These are phyloP conservation scores for Stachybotrys chartarum DNA, from an alignment of 2,329 filamentous ascomycete genomes.

Conservation along the genomic window DNA sequence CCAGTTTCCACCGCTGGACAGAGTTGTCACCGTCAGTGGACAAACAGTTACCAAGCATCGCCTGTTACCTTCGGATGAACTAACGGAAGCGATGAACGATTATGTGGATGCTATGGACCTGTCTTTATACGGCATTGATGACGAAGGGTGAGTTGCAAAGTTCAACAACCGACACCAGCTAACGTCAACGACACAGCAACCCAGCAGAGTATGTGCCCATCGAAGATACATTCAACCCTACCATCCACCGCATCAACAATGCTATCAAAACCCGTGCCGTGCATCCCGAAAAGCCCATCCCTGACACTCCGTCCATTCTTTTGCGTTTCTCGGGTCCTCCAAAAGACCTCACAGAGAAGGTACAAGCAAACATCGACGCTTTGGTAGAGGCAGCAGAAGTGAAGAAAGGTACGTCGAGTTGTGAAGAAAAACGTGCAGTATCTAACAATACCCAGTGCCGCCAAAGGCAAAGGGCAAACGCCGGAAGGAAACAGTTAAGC, in stretches of 20 bases:
- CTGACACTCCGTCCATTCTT: slow-evolving; percentile 56
- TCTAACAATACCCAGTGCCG: slow-evolving; percentile 49
- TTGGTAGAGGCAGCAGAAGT: slow-evolving; percentile 68
- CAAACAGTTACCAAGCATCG: slow-evolving; percentile 74
- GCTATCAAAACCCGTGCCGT: slow-evolving; percentile 78
- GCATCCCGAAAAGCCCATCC: slow-evolving; percentile 58
- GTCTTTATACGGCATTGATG: slow-evolving; percentile 61
- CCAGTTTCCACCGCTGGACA: slow-evolving; percentile 83
- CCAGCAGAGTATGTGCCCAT: slow-evolving; percentile 64
- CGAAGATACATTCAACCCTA: slow-evolving; percentile 76
- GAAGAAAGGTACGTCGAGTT: slow-evolving; percentile 62
- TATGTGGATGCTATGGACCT: slow-evolving; percentile 95
- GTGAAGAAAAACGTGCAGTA: background rate
- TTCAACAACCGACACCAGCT: slow-evolving; percentile 3
- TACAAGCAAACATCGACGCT: slow-evolving; percentile 49
- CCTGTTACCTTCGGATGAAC: slow-evolving; percentile 67
- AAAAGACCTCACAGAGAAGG: slow-evolving; percentile 52
- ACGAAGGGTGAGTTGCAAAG: slow-evolving; percentile 54
- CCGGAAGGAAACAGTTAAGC: slow-evolving; percentile 64
- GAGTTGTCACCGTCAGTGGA: slow-evolving; percentile 79
- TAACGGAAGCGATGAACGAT: slow-evolving; percentile 76
- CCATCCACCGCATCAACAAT: slow-evolving; percentile 83
- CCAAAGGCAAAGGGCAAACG: slow-evolving; percentile 71
- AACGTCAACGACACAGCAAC: slow-evolving; percentile 21
- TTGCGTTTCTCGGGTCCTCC: slow-evolving; percentile 69